Base-by-base conservation (phyloP, 257 asterid species). In the Ligustrum vulgare region DNA sequence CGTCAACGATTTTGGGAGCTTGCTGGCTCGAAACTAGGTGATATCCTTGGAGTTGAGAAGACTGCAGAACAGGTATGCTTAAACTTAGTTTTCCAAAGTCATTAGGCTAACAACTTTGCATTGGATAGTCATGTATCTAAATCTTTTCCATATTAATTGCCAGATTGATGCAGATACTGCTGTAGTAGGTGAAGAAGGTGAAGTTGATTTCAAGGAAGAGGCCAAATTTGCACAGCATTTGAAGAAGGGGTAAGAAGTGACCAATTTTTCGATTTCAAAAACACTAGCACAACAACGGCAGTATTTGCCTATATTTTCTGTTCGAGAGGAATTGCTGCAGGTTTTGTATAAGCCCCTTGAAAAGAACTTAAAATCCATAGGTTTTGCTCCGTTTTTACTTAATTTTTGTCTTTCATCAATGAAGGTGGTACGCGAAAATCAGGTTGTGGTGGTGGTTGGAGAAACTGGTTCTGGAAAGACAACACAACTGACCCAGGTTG, bases 381-480 rank as follows among this genome's bases (percentile, higher is more conserved):
- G 3, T 23, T 58, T 25, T 60, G 32, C 16, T 60, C 31, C n/a
- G 1, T 60, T 22, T 25, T 23, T 25, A 4, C 35, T 15, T 9
- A 25, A 60, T 4, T 11, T 8, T 54, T 31, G 13, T 72, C 54
- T 37, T 73, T 58, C 60, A 16, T 34, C 20, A 72, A 37, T 85
- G 82, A 80, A 95, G 99, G 96, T 95, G 79, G 70, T 95, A 60
- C 98, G 96, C 6, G 99, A 95, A 82, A 95, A 95, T 81, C 99
- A 95, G 80, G 97, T 95, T 72, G 91, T 93, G 72, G 91, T 95
- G 6, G 99, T 95, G 51, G 99, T 95, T 75, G 98, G 99, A 74
- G 99, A 95, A 85, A 95, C 99, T 73, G 99, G 99, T 69, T 94
- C 99, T 22, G 98, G 99, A 74, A 94, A 94, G 92, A 94, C 99